Conservation (phyloP, 805 yeast species). For the Sugiyamaella lignohabitans region DNA sequence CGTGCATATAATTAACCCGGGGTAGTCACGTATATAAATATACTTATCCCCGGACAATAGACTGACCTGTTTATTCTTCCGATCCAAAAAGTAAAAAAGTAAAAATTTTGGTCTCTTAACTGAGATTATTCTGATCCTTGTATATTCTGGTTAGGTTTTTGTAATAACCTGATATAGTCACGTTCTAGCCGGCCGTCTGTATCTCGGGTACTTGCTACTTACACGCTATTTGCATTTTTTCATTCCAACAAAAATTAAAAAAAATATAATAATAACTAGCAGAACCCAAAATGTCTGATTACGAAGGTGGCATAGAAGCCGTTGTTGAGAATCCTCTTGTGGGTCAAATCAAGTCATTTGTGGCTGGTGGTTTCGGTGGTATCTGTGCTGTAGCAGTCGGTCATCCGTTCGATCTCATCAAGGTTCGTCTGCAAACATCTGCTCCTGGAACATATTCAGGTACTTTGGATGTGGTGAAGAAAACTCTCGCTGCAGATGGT, state of each 20-base stretch:
- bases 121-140: too few species aligned
- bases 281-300: conserved; percentile 25
- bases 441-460: conserved; percentile 52
- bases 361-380: conserved; percentile 96
- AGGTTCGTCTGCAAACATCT: conserved; percentile 84
- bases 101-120: too few species aligned
- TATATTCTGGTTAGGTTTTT: too few species aligned
- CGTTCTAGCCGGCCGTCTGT: too few species aligned
- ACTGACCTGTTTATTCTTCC: too few species aligned
- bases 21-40: neutral
- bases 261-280: too few species aligned
- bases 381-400: conserved; percentile 92
- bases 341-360: conserved; percentile 80
- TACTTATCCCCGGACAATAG: too few species aligned
- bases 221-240: too few species aligned
- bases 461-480: conserved; percentile 59
- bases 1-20: neutral
- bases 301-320: conserved; percentile 20
- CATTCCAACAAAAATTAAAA: too few species aligned
- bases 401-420: conserved; percentile 91
- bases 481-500: conserved; percentile 69
- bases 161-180: too few species aligned
- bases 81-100: too few species aligned
- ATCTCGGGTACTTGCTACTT: too few species aligned
- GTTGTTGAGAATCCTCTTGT: conserved; percentile 31